These are phyloP conservation scores for Paralagenidium karlingii DNA, from an alignment of 352 stramenopile genomes.

Conservation along the genomic window DNA sequence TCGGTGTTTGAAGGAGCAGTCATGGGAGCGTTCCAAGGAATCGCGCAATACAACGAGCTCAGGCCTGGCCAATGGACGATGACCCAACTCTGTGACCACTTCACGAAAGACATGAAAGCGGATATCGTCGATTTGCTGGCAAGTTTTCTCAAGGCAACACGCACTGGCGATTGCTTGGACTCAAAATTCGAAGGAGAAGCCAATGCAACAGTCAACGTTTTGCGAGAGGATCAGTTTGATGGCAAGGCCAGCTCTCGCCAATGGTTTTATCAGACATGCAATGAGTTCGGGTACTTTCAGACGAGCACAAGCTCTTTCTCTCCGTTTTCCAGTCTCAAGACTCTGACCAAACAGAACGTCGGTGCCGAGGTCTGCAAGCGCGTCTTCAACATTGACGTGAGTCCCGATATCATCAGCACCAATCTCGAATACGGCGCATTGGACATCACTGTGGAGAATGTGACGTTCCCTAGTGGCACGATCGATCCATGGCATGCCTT, in stretches of 20 bases:
- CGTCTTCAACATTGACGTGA: slow-evolving; percentile 55
- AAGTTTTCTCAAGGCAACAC: slow-evolving; percentile 39
- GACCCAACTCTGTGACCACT: slow-evolving; percentile 47
- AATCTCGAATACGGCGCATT: slow-evolving; percentile 71
- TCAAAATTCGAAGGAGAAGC: slow-evolving; percentile 62
- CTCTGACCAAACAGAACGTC: slow-evolving; percentile 55
- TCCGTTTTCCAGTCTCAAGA: slow-evolving; percentile 52
- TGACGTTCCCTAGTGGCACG: slow-evolving; percentile 70
- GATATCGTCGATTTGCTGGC: slow-evolving; percentile 22
- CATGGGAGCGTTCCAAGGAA: slow-evolving; percentile 69
- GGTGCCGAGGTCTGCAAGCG: slow-evolving; percentile 70
- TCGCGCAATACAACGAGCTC: slow-evolving; percentile 62
- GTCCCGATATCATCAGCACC: slow-evolving; percentile 38
- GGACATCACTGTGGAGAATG: slow-evolving; percentile 62
- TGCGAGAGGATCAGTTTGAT: slow-evolving; percentile 49
- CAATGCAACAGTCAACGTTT: slow-evolving; percentile 51
- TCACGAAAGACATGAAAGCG: slow-evolving; percentile 13
- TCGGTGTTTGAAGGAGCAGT: slow-evolving; percentile 65
- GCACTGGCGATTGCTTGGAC: slow-evolving; percentile 46
- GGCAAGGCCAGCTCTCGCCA: slow-evolving; percentile 53
- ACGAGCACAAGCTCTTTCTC: slow-evolving; percentile 40
- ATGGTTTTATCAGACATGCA: slow-evolving; percentile 85
- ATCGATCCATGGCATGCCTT: slow-evolving; percentile 80
- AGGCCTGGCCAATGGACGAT: slow-evolving; percentile 34
- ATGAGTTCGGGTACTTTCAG: slow-evolving; percentile 85